These are phyloP conservation scores for Eucalyptus marginata DNA, from an alignment of 345 rosid species.

Conservation along the genomic window DNA sequence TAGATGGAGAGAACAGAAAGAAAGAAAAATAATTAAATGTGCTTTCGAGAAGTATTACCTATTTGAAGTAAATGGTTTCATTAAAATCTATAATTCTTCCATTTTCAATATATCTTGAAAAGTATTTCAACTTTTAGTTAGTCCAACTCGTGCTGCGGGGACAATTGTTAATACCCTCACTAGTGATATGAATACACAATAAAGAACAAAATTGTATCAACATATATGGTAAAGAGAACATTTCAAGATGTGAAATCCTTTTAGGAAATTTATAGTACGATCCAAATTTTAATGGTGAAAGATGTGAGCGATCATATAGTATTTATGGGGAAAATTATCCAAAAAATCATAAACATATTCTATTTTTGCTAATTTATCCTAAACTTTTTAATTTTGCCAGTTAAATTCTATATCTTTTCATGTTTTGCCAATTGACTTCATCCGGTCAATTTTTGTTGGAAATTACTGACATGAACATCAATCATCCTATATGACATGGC, in stretches of 20 bases:
- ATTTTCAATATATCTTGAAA: background rate
- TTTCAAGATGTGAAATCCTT: background rate
- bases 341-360: too few relatives aligned
- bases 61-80: background rate
- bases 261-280: background rate
- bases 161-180: background rate
- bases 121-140: background rate
- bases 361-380: background rate
- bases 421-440: background rate
- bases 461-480: fast-evolving
- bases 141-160: background rate
- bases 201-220: background rate
- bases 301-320: background rate
- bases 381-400: fast-evolving
- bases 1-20: too few relatives aligned
- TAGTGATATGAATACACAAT: background rate
- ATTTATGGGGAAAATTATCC: background rate
- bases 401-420: fast-evolving
- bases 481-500: too few relatives aligned
- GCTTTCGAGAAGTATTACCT: background rate
- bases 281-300: background rate
- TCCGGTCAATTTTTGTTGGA: fast-evolving
- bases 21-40: background rate
- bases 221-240: background rate
- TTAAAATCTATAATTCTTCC: background rate